Base-by-base conservation (phyloP, 1,139 yeast species). In the Pichia norvegensis region DNA sequence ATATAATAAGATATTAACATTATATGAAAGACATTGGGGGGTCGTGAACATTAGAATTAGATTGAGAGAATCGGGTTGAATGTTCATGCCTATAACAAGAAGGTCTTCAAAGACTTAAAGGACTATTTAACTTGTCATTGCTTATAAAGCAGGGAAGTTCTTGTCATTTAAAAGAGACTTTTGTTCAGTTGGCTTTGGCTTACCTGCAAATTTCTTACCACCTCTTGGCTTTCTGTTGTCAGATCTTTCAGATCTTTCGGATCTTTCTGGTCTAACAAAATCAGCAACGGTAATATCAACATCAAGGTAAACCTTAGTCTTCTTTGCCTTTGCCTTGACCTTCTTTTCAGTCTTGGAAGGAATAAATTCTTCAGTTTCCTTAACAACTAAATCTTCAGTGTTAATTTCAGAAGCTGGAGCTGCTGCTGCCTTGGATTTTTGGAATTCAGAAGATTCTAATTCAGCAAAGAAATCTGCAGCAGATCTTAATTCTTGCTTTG, bases 381-480 rank as follows among this genome's bases (percentile, higher is more conserved):
- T 81, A 59, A 71, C 76, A 58, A 80, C 66, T 60, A 71, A 67
- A 66, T 81, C 85, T 47, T 73, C 76, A 47, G 70, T 69, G 51
- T 71, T 56, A 79, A 83, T 69, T 60, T 76, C 83, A 51, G 72
- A 69, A 57, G 81, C 82, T 58, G 78, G 78, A 66, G 77, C 76
- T 58, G 83, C 76, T 65, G 70, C 63, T 68, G 84, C 79, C 53
- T 69, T 61, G 33, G 65, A 51, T 59, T 72, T 70, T 29, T 46
- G 35, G 35, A 49, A 47, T 35, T 46, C 47, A 38, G 36, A 36
- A 44, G 70, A 72, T 45, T 51, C 55, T 59, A 76, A 70, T 67
- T 79, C 84, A 57, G 77, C 79, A 63, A 82, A 76, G 78, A 81
- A 84, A 64, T 83, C 85, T 58, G 78, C 84, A 59, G 81, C 76